Evolutionary conservation across 805 yeast genomes (phyloP).

Genomic region (Yarrowia sp.): DNA sequence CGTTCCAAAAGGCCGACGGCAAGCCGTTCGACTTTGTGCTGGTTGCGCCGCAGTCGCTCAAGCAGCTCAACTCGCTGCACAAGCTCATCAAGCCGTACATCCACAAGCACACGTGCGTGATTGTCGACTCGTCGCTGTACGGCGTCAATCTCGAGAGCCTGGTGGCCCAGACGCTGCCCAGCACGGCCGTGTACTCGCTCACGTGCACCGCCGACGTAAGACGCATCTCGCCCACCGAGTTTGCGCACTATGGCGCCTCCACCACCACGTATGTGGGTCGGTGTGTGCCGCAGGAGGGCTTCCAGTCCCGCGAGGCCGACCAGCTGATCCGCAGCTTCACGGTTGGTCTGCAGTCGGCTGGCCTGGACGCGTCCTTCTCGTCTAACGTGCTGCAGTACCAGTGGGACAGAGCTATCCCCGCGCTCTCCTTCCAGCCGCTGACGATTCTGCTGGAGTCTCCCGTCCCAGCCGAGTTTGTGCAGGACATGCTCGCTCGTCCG

Average conservation of each 20-base stretch:
- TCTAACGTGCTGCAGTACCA: conserved; percentile 44
- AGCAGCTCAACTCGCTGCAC: conserved; percentile 28
- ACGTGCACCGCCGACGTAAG: conserved; percentile 28
- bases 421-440: conserved; percentile 74
- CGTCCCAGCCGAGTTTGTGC: conserved; percentile 54
- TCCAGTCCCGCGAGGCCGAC: conserved; percentile 15
- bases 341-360: conserved; percentile 31
- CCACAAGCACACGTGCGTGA: conserved; percentile 30
- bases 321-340: conserved; percentile 28
- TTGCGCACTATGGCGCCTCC: conserved; percentile 23
- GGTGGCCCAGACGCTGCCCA: conserved; percentile 29
- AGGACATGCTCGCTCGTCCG: conserved; percentile 81
- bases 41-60: conserved; percentile 26
- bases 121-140: conserved; percentile 31
- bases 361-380: conserved; percentile 30
- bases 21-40: conserved; percentile 28
- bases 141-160: conserved; percentile 28
- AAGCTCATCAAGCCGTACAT: conserved; percentile 26
- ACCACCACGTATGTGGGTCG: conserved; percentile 22
- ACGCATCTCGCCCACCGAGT: conserved; percentile 24
- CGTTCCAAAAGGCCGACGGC: not conserved
- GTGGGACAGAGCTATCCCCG: conserved; percentile 82
- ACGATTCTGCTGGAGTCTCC: conserved; percentile 71
- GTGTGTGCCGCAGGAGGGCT: conserved; percentile 18
- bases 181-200: conserved; percentile 29